Evolutionary conservation across 2,329 filamentous ascomycete species (phyloP).

Genomic region (Colletotrichum gigasporum): DNA sequence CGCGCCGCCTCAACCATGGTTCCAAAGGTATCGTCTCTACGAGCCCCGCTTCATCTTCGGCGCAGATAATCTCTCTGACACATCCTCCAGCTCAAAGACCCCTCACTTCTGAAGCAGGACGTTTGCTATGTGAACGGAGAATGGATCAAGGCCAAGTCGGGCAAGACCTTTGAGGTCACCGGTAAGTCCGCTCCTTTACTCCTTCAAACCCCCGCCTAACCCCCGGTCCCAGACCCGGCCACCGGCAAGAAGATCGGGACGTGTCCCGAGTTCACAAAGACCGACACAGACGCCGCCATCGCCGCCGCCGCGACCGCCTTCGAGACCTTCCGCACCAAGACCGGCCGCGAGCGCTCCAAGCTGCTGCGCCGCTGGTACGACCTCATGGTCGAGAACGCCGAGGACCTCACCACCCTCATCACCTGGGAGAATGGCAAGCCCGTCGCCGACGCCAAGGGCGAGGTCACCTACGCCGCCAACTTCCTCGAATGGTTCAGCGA

Average conservation of each 20-base stretch:
- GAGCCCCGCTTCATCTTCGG: not conserved
- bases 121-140: slow-evolving; percentile 89
- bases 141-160: slow-evolving; percentile 87
- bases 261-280: slow-evolving; percentile 82
- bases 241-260: slow-evolving; percentile 83
- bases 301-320: slow-evolving; percentile 82
- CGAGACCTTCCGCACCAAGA: slow-evolving; percentile 73
- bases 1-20: slow-evolving; percentile 58
- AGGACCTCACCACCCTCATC: slow-evolving; percentile 84
- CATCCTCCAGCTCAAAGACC: slow-evolving; percentile 72
- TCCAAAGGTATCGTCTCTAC: slow-evolving; percentile 48
- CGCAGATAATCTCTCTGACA: not conserved
- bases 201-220: not conserved
- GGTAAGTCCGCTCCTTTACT: slow-evolving; percentile 52
- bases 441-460: slow-evolving; percentile 76
- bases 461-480: slow-evolving; percentile 76
- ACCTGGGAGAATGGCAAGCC: slow-evolving; percentile 94
- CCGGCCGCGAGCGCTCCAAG: slow-evolving; percentile 78
- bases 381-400: slow-evolving; percentile 78
- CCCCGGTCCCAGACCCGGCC: slow-evolving; percentile 74
- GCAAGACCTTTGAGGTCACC: slow-evolving; percentile 89
- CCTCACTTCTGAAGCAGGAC: slow-evolving; percentile 84
- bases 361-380: slow-evolving; percentile 85
- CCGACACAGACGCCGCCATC: slow-evolving; percentile 85
- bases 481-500: slow-evolving; percentile 87